phyloP scores from a whole-genome alignment of 345 rosid genomes.

The Bruguiera parviflora region DNA sequence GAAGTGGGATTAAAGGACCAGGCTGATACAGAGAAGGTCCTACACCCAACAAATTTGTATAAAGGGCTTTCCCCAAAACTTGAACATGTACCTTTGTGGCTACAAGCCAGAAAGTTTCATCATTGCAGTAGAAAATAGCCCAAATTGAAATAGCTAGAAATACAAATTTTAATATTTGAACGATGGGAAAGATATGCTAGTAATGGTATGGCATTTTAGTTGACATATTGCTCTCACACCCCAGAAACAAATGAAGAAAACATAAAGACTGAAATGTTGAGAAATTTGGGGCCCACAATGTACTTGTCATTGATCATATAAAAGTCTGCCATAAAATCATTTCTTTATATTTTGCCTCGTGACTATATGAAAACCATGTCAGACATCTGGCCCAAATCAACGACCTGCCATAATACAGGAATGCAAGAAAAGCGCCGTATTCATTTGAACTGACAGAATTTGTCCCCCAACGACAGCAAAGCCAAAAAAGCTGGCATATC shows the following conservation, averaged over 20 bases:
- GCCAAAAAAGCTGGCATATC: neutral
- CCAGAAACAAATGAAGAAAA: no score
- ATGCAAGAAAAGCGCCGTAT: neutral
- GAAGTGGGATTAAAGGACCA: no score
- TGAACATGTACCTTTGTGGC: no score
- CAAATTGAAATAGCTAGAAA: constrained; percentile 3
- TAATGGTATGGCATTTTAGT: neutral
- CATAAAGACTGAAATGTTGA: no score
- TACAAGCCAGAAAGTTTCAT: no score
- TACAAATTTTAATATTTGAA: neutral
- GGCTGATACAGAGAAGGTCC: no score
- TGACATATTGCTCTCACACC: neutral
- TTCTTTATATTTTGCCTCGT: constrained; percentile 5
- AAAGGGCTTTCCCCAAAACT: no score
- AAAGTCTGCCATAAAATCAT: neutral
- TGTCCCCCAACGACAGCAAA: constrained; percentile 5
- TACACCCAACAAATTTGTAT: no score
- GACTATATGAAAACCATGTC: neutral
- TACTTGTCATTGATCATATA: no score
- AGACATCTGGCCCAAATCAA: neutral
- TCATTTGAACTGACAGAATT: constrained; percentile 1
- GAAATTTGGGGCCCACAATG: no score
- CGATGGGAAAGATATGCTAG: neutral
- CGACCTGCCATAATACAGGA: neutral
- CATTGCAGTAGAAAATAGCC: no score